phyloP scores from a whole-genome alignment of 306 rosid genomes.

The Castanea sativa region DNA sequence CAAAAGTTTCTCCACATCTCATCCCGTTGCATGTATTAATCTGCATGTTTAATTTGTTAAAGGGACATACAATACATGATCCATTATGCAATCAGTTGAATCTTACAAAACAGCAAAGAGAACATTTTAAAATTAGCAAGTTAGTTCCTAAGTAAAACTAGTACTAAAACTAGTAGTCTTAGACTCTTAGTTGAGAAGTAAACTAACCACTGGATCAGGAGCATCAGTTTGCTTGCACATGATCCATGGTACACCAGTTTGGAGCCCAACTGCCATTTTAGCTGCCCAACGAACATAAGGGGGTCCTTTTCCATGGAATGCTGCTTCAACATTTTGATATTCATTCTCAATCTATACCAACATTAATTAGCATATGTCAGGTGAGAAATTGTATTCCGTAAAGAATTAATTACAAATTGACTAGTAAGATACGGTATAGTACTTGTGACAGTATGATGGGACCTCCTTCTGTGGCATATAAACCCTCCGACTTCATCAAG shows the following conservation, averaged over 20 bases:
- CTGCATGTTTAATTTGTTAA: constrained; percentile 24
- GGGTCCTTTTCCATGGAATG: constrained; percentile 41
- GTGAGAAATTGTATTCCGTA: background rate
- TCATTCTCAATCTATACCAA: constrained; percentile 65
- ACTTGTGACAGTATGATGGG: constrained; percentile 75
- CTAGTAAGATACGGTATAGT: background rate
- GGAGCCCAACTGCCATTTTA: constrained; percentile 63
- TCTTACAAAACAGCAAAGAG: too few relatives aligned
- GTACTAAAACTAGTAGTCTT: background rate
- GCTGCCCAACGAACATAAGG: constrained; percentile 69
- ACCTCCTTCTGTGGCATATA: constrained; percentile 83
- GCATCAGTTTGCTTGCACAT: constrained; percentile 92
- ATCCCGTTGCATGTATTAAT: constrained; percentile 84
- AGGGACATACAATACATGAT: background rate
- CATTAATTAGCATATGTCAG: background rate
- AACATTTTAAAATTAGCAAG: too few relatives aligned
- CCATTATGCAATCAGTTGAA: too few relatives aligned
- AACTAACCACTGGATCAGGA: constrained; percentile 72
- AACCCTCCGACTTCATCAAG: constrained; percentile 62
- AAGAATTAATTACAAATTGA: background rate
- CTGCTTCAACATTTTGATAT: constrained; percentile 52
- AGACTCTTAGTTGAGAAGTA: background rate
- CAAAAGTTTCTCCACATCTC: constrained; percentile 70
- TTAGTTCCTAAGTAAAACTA: too few relatives aligned
- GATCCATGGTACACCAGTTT: constrained; percentile 66